A percentile compares a stretch with the other conserved stretches of the same genome.
phyloP scores from a whole-genome alignment of 768 basidiomycete species.

The Rossbeevera mucosa region DNA sequence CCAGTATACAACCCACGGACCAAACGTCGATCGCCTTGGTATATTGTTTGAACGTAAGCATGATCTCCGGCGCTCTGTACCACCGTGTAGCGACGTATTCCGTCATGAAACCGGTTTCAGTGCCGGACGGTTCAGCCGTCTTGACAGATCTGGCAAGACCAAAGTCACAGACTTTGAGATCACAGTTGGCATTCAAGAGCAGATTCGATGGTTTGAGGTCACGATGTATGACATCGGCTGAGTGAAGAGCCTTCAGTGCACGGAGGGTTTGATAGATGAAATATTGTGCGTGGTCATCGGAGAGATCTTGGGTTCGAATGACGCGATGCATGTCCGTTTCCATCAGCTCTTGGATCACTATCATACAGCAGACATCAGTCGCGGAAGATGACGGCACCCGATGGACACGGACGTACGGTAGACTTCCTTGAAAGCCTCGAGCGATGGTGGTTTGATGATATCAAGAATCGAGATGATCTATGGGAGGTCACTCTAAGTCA shows the following conservation, averaged over 20 bases:
- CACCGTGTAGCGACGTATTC: slow-evolving; percentile 98
- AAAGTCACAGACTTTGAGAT: slow-evolving; percentile 94
- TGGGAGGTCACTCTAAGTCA: not conserved
- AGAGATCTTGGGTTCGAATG: slow-evolving; percentile 90
- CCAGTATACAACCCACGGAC: slow-evolving; percentile 85
- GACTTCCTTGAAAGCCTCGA: slow-evolving; percentile 85
- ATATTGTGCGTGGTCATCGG: slow-evolving; percentile 93
- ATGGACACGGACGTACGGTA: slow-evolving; percentile 47
- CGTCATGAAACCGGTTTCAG: slow-evolving; percentile 88
- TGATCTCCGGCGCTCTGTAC: slow-evolving; percentile 99
- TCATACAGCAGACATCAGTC: slow-evolving; percentile 6
- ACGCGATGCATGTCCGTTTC: slow-evolving; percentile 97
- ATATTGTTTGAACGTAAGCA: slow-evolving; percentile 99
- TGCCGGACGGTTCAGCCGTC: slow-evolving; percentile 80
- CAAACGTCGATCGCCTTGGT: slow-evolving; percentile 92
- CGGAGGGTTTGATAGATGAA: slow-evolving; percentile 93
- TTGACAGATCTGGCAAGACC: slow-evolving; percentile 88
- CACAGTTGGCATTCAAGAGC: slow-evolving; percentile 95
- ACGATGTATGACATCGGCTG: slow-evolving; percentile 92
- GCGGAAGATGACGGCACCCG: too few species aligned
- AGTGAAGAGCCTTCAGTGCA: slow-evolving; percentile 93
- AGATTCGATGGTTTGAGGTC: slow-evolving; percentile 98
- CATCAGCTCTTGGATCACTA: slow-evolving; percentile 90
- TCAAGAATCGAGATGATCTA: slow-evolving; percentile 89
- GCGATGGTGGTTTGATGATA: slow-evolving; percentile 74